Conservation (phyloP, 2,329 filamentous ascomycete genomes). For the Blastomyces percursus region DNA sequence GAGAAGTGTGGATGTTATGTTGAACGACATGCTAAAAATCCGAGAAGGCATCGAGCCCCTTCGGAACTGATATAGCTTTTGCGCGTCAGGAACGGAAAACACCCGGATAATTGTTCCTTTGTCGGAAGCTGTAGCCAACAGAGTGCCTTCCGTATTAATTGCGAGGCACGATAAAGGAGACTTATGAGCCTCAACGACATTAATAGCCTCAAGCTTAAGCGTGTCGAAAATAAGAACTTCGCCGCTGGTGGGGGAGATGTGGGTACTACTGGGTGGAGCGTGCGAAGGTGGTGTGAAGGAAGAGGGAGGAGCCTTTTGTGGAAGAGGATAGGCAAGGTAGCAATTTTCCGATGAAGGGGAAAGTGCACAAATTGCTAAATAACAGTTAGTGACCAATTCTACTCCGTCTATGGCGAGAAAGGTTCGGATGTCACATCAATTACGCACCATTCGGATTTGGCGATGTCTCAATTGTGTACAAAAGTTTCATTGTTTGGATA, state of each 20-base stretch:
- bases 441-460: constrained; percentile 65
- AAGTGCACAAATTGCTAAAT: constrained; percentile 70
- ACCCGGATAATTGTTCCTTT: constrained; percentile 96
- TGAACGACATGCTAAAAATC: constrained; percentile 99
- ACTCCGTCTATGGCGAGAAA: background rate
- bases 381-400: background rate
- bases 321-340: constrained; percentile 87
- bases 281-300: constrained; percentile 58
- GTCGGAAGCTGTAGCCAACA: constrained; percentile 89
- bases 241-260: constrained; percentile 73
- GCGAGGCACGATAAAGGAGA: constrained; percentile 83
- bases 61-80: constrained; percentile 93
- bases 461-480: constrained; percentile 86
- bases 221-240: constrained; percentile 92
- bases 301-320: constrained; percentile 48
- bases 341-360: constrained; percentile 93
- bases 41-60: constrained; percentile 89
- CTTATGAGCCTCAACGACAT: constrained; percentile 89
- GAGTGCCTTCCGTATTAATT: constrained; percentile 81
- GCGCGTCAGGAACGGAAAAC: constrained; percentile 79
- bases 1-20: constrained; percentile 80
- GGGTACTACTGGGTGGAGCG: constrained; percentile 68
- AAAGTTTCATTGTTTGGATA: constrained; percentile 93
- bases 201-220: constrained; percentile 78
- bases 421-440: background rate